Base-by-base conservation (phyloP, 2,329 filamentous ascomycete genomes). In the Coniochaeta sp. region DNA sequence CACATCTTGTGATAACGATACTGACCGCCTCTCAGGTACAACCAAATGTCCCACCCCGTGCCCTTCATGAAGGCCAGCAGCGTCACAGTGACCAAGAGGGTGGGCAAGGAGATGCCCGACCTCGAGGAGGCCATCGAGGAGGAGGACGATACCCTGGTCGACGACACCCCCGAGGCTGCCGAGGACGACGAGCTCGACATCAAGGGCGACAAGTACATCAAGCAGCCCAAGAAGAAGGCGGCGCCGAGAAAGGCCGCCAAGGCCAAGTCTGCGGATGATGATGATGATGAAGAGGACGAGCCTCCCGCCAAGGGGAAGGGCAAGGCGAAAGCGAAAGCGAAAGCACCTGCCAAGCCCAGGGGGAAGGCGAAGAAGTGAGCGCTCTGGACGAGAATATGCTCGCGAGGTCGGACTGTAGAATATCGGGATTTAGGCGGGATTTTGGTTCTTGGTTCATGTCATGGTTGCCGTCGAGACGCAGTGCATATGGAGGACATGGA, bases 51-150 rank as follows among this genome's bases (percentile, higher is more conserved):
- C 19, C 95, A 99, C 66, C 93, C 93, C 0, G 77, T 99, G 58
- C 93, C 95, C 1, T 99, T 97, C 75, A 96, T 98, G 86, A 98
- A 97, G 75, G 91, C 93, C 2, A 91, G 85, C 67, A 90, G 82
- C 64, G 83, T 95, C 17, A 73, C 85, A 10, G 89, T 86, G 3
- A 86, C 91, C 47, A 91, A 90, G 77, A 91, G 90, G 77, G 88
- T 81, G 44, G 78, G 85, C 28, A 86, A 86, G 73, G 91, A 93
- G 55, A 89, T 89, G 63, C 96, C 95, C 0, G 95, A 99, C 75
- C 82, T 99, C 34, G 95, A 99, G 75, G 95, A 99, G 74, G 95
- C 93, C 1, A 89, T 99, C 59, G 93, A 98, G 56, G 93, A 96
- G 66, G 92, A 91, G 5, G 93, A 96, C 54, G 89, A 87, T 22